Base-by-base conservation (phyloP, 2,329 filamentous ascomycete genomes). In the Fusarium sp. region DNA sequence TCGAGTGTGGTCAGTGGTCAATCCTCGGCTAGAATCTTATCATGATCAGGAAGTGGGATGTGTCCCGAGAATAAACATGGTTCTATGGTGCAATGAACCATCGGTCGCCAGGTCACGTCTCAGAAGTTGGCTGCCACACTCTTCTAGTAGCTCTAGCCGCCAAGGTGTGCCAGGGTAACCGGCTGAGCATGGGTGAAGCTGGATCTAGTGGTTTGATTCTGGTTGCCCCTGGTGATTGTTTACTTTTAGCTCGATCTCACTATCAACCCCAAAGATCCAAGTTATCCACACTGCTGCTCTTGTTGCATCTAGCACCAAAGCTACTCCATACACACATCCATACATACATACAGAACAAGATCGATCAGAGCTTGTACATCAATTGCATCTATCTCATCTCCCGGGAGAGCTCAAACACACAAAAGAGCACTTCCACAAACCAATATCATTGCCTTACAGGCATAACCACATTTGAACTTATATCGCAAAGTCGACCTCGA, bases 401-500 rank as follows among this genome's bases (percentile, higher is more conserved):
- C 47, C 42, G 58, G 61, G 68, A 60, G 71, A 52, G 64, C 67
- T 67, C 61, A 58, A 67, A 66, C 66, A 49, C 38, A 60, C 47
- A 53, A 46, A 35, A 67, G 70, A 72, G 69, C 74, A 66, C 72
- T 69, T 63, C 67, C 59, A 70, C 44, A 64, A 75, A 30, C 62
- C 60, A 23, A 40, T 60, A 53, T 67, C 57, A 50, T 44, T 73
- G 80, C 80, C 82, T 82, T 43, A 61, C 74, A 80, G 81, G 81
- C 80, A 75, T 77, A 64, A 50, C 56, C 65, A 73, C 58, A 65
- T 60, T 54, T 50, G 64, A 60, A 64, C 56, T 50, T 64, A 60
- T 72, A 68, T 68, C 75, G 76, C 75, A 78, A 82, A 82, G 83
- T 85, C 85, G 79, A 79, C 79, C 73, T 79, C 82, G 83, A 85